These are phyloP conservation scores for Cardiosporidium cionae DNA, from an alignment of 169 alveolate species.

Conservation along the genomic window DNA sequence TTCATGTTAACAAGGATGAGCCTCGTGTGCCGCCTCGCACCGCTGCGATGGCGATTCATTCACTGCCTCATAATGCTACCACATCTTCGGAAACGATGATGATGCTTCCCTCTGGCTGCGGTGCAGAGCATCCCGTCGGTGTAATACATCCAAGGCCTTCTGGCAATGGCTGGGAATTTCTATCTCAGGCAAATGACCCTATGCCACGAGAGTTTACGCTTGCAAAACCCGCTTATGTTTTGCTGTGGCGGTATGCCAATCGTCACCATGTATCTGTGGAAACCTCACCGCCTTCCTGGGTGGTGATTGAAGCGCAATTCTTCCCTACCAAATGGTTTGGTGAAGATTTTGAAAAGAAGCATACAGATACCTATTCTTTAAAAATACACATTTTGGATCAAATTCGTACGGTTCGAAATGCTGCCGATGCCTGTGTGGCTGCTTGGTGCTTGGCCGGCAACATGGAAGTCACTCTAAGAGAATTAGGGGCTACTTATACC, in stretches of 20 bases:
- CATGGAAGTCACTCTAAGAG: conserved; percentile 11
- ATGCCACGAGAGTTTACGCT: too few relatives aligned
- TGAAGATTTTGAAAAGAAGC: not conserved
- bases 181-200: too few relatives aligned
- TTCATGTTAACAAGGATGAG: too few relatives aligned
- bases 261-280: not conserved
- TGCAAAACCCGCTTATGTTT: conserved; percentile 14
- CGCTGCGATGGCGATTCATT: too few relatives aligned
- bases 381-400: not conserved
- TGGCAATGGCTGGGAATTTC: too few relatives aligned
- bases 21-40: too few relatives aligned
- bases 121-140: too few relatives aligned
- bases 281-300: conserved; percentile 13
- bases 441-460: conserved; percentile 33
- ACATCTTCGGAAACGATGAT: too few relatives aligned
- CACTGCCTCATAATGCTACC: too few relatives aligned
- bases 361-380: not conserved
- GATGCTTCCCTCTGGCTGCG: too few relatives aligned
- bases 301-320: not conserved
- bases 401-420: not conserved
- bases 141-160: too few relatives aligned
- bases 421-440: conserved; percentile 2
- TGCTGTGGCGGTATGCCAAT: conserved; percentile 20
- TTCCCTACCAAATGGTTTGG: conserved; percentile 20
- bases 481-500: conserved; percentile 3